A percentile compares a stretch with the other conserved stretches of the same genome.
These are phyloP conservation scores for Inonotus obliquus DNA, from an alignment of 1,284 basidiomycete species.

Conservation along the genomic window DNA sequence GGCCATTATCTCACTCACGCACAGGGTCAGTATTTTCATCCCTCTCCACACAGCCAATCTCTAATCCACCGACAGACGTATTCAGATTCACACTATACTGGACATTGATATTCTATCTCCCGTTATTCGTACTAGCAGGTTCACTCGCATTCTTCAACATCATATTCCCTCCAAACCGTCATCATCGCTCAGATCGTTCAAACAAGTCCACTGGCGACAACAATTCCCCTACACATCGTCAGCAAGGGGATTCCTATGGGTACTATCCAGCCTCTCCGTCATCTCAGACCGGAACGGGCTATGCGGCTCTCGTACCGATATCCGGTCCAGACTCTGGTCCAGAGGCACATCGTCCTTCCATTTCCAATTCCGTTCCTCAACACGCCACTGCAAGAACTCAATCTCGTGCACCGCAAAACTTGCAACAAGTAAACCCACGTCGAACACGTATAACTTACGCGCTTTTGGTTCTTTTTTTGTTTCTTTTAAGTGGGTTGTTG, in stretches of 20 bases:
- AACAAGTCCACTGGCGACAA: background rate
- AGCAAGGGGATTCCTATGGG: background rate
- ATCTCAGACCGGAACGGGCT: background rate
- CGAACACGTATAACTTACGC: constrained; percentile 61
- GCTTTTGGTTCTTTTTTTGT: constrained; percentile 59
- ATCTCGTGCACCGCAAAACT: too few species aligned
- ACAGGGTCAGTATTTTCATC: constrained; percentile 26
- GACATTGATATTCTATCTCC: constrained; percentile 73
- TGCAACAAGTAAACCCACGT: constrained; percentile 42
- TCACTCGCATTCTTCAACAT: constrained; percentile 68
- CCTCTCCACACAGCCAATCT: background rate
- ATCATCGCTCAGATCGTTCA: constrained; percentile 10
- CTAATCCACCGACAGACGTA: constrained; percentile 45
- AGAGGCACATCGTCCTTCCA: background rate
- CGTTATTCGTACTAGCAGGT: constrained; percentile 66
- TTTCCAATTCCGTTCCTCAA: background rate
- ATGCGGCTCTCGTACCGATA: background rate
- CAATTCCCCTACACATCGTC: background rate
- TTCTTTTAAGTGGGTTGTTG: constrained; percentile 49
- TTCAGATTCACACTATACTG: constrained; percentile 85
- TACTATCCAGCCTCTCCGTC: background rate
- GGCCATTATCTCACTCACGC: constrained; percentile 31
- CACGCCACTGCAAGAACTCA: too few species aligned
- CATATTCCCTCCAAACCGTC: constrained; percentile 42
- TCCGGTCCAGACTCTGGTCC: constrained; percentile 11